Evolutionary conservation across 2,329 filamentous ascomycete species (phyloP), one percentile per base, ranked within the genome.

Genomic region (Stylonectria norvegica): DNA sequence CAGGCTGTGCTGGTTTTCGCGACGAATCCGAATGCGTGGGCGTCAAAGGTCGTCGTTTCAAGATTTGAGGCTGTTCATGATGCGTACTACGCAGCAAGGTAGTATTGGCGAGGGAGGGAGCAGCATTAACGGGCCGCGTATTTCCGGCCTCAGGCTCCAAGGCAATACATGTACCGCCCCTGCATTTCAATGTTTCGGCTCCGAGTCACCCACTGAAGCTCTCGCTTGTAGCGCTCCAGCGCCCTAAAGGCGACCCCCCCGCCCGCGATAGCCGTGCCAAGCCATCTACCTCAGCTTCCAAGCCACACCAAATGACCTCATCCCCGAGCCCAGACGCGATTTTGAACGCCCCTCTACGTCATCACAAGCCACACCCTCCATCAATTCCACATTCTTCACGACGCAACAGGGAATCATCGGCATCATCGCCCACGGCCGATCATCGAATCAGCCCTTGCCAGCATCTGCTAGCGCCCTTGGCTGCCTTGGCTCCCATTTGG

Each of bases 1-100:
- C 52, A 49, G 53, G 52, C 52, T 52, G 48, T 49, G 46, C 41
- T 47, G 41, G 30, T 38, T 40, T 37, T 36, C n/a, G n/a, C n/a
- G n/a, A n/a, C n/a, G n/a, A n/a, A n/a, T n/a, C n/a, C n/a, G 32
- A 48, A 36, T 5, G 11, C 34, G 37, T 43, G 34, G 19, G 34
- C 33, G 10, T 11, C 16, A 36, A 42, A 17, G 40, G 48, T 51
- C 41, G 45, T 49, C 38, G 40, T 44, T 44, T 51, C 48, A 51
- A 22, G 39, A 34, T 12, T 38, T 50, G 43, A 42, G 34, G 47
- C 18, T 30, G 45, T 19, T 38, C 16, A 9, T 45, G n/a, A n/a
- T n/a, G n/a, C n/a, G n/a, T n/a, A n/a, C n/a, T n/a, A n/a, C n/a
- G n/a, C n/a, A n/a, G n/a, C n/a, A n/a, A n/a, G n/a, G n/a, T n/a